These are phyloP conservation scores for Melastoma malabathricum DNA, from an alignment of 345 rosid species.

Conservation along the genomic window DNA sequence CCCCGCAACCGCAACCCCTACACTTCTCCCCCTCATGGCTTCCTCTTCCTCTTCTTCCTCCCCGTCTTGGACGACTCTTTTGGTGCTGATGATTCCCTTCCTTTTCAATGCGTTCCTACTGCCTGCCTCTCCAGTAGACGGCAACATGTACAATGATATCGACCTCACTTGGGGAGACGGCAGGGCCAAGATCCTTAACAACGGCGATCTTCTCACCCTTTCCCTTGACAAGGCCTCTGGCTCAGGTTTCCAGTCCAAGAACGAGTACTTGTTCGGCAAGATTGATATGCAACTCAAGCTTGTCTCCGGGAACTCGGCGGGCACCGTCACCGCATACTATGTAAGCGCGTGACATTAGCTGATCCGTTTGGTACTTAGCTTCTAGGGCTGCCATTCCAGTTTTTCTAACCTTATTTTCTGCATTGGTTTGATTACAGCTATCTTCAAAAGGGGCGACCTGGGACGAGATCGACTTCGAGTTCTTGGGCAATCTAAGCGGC, in stretches of 20 bases:
- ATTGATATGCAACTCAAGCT: constrained; percentile 62
- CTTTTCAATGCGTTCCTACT: not conserved
- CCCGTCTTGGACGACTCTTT: not conserved
- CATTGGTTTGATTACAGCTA: constrained; percentile 31
- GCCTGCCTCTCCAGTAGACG: constrained; percentile 10
- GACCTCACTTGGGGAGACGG: constrained; percentile 51
- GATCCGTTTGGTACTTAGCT: too few relatives aligned
- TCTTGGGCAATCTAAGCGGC: constrained; percentile 47
- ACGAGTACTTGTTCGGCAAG: constrained; percentile 41
- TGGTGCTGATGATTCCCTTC: not conserved
- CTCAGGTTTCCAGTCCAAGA: constrained; percentile 53
- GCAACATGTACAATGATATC: constrained; percentile 30
- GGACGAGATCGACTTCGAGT: constrained; percentile 66
- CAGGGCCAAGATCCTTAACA: constrained; percentile 40
- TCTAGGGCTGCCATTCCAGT: too few relatives aligned
- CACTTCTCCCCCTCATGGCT: too few relatives aligned
- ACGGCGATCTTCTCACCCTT: constrained; percentile 43
- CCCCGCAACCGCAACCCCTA: too few relatives aligned
- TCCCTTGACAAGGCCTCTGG: constrained; percentile 58
- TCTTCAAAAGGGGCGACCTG: constrained; percentile 43
- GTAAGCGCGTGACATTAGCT: constrained; percentile 15
- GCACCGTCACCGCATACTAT: constrained; percentile 61
- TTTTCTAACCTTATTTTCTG: too few relatives aligned
- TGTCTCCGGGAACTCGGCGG: constrained; percentile 73
- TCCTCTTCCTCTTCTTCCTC: not conserved